A percentile compares a stretch with the other conserved stretches of the same genome.
phyloP scores from a whole-genome alignment of 306 rosid species.

The Comarum palustre region DNA sequence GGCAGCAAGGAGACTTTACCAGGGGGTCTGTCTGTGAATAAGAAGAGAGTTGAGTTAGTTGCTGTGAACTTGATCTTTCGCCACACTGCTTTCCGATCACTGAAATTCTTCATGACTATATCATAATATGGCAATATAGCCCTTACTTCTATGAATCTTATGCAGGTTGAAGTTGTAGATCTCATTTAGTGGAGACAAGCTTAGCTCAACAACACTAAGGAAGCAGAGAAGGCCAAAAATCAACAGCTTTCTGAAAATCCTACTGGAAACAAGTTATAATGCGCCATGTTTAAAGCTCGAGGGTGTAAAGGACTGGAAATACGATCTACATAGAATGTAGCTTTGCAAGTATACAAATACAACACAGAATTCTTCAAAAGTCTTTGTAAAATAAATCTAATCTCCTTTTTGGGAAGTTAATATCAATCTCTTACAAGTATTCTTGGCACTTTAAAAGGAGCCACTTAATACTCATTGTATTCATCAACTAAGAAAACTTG shows the following conservation, averaged over 20 bases:
- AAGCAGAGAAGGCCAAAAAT: constrained; percentile 56
- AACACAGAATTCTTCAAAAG: not conserved
- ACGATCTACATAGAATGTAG: not conserved
- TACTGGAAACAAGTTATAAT: constrained; percentile 6
- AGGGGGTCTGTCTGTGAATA: constrained; percentile 86
- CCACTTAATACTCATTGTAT: not conserved
- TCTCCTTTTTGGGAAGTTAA: not conserved
- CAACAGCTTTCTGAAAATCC: constrained; percentile 17
- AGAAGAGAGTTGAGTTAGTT: constrained; percentile 49
- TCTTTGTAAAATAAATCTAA: not conserved
- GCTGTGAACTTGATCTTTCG: not conserved
- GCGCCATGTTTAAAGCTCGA: not conserved
- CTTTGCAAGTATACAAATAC: not conserved
- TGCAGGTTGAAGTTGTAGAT: constrained; percentile 96
- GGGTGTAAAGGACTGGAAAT: not conserved
- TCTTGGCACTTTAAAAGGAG: not conserved
- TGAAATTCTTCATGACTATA: not conserved
- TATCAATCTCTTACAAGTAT: not conserved
- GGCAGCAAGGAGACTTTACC: constrained; percentile 90
- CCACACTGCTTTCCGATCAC: not conserved
- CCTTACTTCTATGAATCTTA: constrained; percentile 19
- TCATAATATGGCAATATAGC: not conserved
- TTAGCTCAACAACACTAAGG: constrained; percentile 72
- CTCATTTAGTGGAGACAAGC: constrained; percentile 60
- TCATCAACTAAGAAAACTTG: not conserved